Conservation (phyloP, 148 eudicot genomes). For the Rhododendron simsii region DNA sequence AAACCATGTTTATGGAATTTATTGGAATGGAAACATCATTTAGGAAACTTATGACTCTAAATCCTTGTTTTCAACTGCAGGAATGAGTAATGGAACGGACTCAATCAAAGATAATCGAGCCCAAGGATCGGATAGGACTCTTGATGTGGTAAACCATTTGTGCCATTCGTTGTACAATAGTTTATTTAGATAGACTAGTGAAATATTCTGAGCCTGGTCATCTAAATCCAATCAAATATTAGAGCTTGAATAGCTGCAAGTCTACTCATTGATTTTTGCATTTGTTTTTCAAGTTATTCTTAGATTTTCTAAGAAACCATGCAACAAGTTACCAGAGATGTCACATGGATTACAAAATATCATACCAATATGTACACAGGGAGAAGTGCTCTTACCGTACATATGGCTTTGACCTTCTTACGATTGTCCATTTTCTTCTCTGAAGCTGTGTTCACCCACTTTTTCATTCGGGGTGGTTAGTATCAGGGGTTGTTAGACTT, state of each 20-base stretch:
- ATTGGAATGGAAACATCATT: neutral
- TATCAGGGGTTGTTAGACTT: neutral
- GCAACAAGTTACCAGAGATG: neutral
- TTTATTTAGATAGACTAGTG: neutral
- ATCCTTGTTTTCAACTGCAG: slow-evolving; percentile 6
- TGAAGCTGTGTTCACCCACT: neutral
- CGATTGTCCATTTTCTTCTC: neutral
- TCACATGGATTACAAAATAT: neutral
- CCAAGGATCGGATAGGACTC: neutral
- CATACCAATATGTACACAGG: neutral
- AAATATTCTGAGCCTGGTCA: neutral
- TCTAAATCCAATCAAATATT: neutral
- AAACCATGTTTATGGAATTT: neutral
- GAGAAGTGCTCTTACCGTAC: neutral
- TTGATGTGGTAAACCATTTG: neutral
- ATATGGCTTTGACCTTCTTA: neutral
- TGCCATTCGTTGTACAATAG: neutral
- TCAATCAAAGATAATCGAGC: neutral
- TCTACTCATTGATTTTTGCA: neutral
- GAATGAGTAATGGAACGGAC: slow-evolving; percentile 1
- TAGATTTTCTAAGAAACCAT: neutral
- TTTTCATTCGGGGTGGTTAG: neutral
- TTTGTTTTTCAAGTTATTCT: neutral
- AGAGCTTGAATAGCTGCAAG: neutral
- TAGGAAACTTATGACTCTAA: neutral